Conservation (phyloP, 768 basidiomycete species). For the Exsudoporus frostii region DNA sequence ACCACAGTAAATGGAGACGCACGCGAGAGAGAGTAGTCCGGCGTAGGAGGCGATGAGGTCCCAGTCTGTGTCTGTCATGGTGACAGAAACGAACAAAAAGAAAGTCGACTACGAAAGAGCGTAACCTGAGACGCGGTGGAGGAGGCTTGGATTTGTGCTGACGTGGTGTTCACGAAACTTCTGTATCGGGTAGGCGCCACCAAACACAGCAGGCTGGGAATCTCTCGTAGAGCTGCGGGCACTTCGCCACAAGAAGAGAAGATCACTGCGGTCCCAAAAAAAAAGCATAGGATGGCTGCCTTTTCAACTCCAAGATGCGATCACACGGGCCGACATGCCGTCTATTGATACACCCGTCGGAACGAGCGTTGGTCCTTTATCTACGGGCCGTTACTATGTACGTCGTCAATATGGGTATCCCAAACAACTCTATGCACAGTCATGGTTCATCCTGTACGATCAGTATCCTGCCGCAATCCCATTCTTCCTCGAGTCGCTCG, state of each 20-base stretch:
- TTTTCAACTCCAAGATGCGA: not conserved
- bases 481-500: slow-evolving; percentile 89
- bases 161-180: not conserved
- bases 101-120: not conserved
- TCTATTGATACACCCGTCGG: not conserved
- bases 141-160: not conserved
- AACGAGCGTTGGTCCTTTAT: no score
- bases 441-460: not conserved
- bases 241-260: not conserved
- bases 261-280: not conserved
- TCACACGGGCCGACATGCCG: slow-evolving; percentile 2
- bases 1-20: slow-evolving; percentile 65
- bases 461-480: slow-evolving; percentile 89
- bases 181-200: not conserved
- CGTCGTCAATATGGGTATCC: not conserved
- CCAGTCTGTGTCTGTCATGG: slow-evolving; percentile 40
- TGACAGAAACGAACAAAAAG: not conserved
- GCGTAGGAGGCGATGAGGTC: slow-evolving; percentile 64
- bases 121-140: not conserved
- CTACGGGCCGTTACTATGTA: not conserved
- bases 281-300: not conserved
- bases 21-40: slow-evolving; percentile 65
- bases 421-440: not conserved
- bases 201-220: not conserved
- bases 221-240: no score